Evolutionary conservation across 2,329 filamentous ascomycete genomes (phyloP), one percentile per base, ranked within the genome.

Genomic region (Chalara sp.): DNA sequence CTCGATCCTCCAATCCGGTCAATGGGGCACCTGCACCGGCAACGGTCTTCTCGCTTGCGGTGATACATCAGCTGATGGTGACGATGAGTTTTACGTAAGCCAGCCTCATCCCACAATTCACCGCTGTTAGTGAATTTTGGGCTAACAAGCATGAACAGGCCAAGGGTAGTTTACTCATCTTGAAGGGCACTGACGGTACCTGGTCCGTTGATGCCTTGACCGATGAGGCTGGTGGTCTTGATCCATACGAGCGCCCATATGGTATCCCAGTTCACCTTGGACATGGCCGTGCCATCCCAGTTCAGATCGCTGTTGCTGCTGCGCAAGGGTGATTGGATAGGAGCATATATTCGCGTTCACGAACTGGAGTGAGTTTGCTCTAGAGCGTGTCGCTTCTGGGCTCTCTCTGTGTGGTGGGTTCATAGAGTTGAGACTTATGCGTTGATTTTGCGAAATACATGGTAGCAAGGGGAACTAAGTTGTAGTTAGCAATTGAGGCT

Each of bases 221-320:
- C 13, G 51, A 50, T 47, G 29, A 35, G 28, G 47, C 42, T 6
- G 51, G 42, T 13, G 47, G 51, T 5, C 7, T 35, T 10, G n/a
- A 46, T 40, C 44, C 13, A 8, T 10, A 42, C 30, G 47, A 47
- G 11, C 13, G 12, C 3, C 28, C 5, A n/a, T 43, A 49, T 53
- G 51, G 51, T 30, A 53, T 53, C 47, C 51, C 51, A n/a, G 47
- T 53, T 8, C n/a, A 46, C 12, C 39, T 50, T 21, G 50, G 50
- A 10, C 10, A 12, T n/a, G 43, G 8, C 6, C 30, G 42, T 35
- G 47, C 47, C 12, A 47, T 53, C 28, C 50, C 50, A 5, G 50
- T 53, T 28, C 37, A 12, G 3, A 29, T 53, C n/a, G 21, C 11
- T 6, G 10, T 47, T 46, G 28, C 13, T 6, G 32, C 30, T 30